Conservation (phyloP, 1,139 yeast genomes). For the Wickerhamomyces sp. region DNA sequence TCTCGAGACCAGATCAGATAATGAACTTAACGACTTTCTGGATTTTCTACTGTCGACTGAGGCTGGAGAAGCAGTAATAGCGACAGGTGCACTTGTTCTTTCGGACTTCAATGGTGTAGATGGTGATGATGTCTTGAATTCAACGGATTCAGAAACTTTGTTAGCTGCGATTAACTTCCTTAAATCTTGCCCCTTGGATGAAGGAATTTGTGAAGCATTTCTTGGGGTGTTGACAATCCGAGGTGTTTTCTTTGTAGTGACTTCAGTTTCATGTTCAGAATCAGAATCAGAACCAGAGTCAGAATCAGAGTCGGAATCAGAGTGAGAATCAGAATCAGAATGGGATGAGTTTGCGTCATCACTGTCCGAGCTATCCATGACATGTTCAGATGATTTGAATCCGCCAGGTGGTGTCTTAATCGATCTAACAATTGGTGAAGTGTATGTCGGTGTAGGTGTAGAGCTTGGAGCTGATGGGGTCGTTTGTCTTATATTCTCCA, state of each 20-base stretch:
- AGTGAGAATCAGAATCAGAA: background rate
- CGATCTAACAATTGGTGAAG: background rate
- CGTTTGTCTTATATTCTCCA: slow-evolving; percentile 5
- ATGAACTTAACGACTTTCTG: slow-evolving; percentile 41
- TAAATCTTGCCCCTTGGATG: slow-evolving; percentile 2
- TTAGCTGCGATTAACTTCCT: slow-evolving; percentile 7
- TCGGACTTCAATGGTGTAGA: slow-evolving; percentile 9
- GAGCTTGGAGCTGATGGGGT: background rate
- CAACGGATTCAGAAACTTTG: slow-evolving; percentile 5
- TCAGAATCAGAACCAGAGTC: slow-evolving; percentile 14
- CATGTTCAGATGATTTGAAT: slow-evolving; percentile 3
- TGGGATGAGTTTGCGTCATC: slow-evolving; percentile 1
- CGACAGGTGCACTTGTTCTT: background rate
- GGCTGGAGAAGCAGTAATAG: background rate
- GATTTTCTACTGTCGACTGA: slow-evolving; percentile 16
- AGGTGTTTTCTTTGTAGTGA: slow-evolving; percentile 24
- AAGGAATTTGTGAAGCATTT: slow-evolving; percentile 21
- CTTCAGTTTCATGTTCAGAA: slow-evolving; percentile 22
- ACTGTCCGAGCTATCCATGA: slow-evolving; percentile 6
- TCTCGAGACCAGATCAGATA: slow-evolving; percentile 50
- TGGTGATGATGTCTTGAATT: slow-evolving; percentile 9
- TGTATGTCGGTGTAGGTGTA: background rate
- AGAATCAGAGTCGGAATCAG: slow-evolving; percentile 6
- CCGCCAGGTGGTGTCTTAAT: slow-evolving; percentile 1
- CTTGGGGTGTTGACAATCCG: slow-evolving; percentile 35